Conservation (phyloP, 345 rosid species). For the Dimocarpus longan region DNA sequence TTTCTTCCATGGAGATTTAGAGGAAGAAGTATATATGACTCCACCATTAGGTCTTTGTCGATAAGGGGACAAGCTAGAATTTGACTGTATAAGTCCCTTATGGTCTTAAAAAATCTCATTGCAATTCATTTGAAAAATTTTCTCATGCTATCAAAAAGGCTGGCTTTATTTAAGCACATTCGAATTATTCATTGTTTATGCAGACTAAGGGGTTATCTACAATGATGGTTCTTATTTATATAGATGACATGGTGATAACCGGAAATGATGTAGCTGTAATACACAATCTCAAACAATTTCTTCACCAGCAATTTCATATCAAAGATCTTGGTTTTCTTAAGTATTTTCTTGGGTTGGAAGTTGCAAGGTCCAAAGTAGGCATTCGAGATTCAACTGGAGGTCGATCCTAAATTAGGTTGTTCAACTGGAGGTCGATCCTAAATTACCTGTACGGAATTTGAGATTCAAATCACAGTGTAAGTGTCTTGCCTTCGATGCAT, state of each 20-base stretch:
- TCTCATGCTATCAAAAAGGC: neutral
- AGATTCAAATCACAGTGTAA: too few relatives aligned
- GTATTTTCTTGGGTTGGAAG: neutral
- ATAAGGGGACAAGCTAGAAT: neutral
- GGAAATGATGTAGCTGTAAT: neutral
- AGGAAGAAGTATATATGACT: neutral
- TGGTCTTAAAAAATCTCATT: too few relatives aligned
- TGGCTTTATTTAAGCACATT: neutral
- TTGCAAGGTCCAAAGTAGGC: neutral
- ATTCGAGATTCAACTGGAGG: too few relatives aligned
- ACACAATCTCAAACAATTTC: neutral
- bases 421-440: too few relatives aligned
- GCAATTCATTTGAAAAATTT: slow-evolving; percentile 1
- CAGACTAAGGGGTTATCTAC: neutral
- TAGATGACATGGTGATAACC: neutral
- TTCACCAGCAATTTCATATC: neutral
- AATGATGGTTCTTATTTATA: neutral
- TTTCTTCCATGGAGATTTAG: neutral
- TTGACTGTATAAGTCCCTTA: neutral
- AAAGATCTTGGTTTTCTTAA: slow-evolving; percentile 1
- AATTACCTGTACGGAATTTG: too few relatives aligned
- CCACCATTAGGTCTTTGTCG: too few relatives aligned
- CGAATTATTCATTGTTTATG: neutral
- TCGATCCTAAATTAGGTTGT: too few relatives aligned
- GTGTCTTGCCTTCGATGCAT: too few relatives aligned